Percentiles rank a stretch among this genome's conserved stretches.
These are phyloP conservation scores for Solanum tarijense DNA, from an alignment of 257 asterid species.

Conservation along the genomic window DNA sequence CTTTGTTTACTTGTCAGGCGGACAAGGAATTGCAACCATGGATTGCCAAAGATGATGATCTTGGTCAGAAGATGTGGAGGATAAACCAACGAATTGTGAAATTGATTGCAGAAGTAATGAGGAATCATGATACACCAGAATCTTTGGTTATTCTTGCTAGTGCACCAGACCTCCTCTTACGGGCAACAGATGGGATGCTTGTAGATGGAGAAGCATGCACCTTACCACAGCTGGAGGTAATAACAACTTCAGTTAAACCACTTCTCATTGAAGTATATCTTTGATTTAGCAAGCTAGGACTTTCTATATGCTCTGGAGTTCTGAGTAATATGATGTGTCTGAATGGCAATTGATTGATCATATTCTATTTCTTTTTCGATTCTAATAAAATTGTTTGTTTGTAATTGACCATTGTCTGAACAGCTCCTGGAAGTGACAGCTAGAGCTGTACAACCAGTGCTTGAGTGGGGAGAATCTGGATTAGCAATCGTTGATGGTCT, in stretches of 20 bases:
- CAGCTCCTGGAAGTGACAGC: constrained; percentile 96
- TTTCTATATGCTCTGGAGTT: not conserved
- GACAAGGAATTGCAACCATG: constrained; percentile 92
- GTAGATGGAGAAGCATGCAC: constrained; percentile 99
- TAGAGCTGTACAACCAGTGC: constrained; percentile 82
- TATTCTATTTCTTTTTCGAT: not conserved
- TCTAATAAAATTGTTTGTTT: constrained; percentile 2
- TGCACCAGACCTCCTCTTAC: constrained; percentile 90
- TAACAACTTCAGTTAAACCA: not conserved
- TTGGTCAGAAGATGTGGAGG: constrained; percentile 89
- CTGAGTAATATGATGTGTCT: not conserved
- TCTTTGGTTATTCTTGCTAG: constrained; percentile 75
- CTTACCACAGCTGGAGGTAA: constrained; percentile 94
- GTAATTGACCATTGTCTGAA: constrained; percentile 7
- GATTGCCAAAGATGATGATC: constrained; percentile 92
- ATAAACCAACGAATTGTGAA: constrained; percentile 89
- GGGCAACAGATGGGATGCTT: constrained; percentile 98
- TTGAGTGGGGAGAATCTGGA: constrained; percentile 96
- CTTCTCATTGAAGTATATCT: not conserved
- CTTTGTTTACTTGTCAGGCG: constrained; percentile 60
- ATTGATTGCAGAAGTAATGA: constrained; percentile 85
- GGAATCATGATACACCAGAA: constrained; percentile 85
- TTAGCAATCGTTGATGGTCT: constrained; percentile 87
- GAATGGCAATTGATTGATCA: not conserved
- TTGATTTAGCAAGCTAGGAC: not conserved